phyloP scores from a whole-genome alignment of 1,139 yeast species.

The Candida albicans region DNA sequence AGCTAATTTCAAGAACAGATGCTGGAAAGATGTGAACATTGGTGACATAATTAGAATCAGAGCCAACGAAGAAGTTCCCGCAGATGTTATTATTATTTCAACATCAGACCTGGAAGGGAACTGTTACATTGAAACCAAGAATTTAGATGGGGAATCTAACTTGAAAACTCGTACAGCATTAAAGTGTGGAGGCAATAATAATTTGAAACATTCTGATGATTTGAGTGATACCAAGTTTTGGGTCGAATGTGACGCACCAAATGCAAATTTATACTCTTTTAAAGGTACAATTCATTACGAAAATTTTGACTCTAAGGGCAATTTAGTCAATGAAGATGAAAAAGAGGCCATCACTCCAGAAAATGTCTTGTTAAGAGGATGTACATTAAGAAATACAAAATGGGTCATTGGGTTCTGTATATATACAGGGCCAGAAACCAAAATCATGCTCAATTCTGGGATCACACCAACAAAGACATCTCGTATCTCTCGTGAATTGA shows the following conservation, averaged over 20 bases:
- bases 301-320: slow-evolving; percentile 38
- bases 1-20: slow-evolving; percentile 21
- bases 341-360: slow-evolving; percentile 78
- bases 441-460: slow-evolving; percentile 92
- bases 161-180: slow-evolving; percentile 78
- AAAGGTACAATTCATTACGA: slow-evolving; percentile 79
- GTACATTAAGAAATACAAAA: slow-evolving; percentile 85
- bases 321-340: slow-evolving; percentile 44
- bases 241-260: slow-evolving; percentile 91
- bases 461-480: slow-evolving; percentile 87
- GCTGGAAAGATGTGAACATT: slow-evolving; percentile 86
- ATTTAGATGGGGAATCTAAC: slow-evolving; percentile 95
- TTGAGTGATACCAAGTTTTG: slow-evolving; percentile 74
- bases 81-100: slow-evolving; percentile 77
- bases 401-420: slow-evolving; percentile 91
- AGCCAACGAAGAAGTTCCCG: slow-evolving; percentile 91
- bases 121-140: slow-evolving; percentile 91
- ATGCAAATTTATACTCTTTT: slow-evolving; percentile 78
- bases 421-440: slow-evolving; percentile 88
- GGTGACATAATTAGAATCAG: slow-evolving; percentile 87
- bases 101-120: slow-evolving; percentile 88
- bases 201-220: slow-evolving; percentile 66
- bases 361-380: slow-evolving; percentile 83
- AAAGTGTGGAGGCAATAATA: slow-evolving; percentile 58
- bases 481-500: slow-evolving; percentile 79